phyloP scores from a whole-genome alignment of 2,329 filamentous ascomycete species.

The Cercospora sojina region DNA sequence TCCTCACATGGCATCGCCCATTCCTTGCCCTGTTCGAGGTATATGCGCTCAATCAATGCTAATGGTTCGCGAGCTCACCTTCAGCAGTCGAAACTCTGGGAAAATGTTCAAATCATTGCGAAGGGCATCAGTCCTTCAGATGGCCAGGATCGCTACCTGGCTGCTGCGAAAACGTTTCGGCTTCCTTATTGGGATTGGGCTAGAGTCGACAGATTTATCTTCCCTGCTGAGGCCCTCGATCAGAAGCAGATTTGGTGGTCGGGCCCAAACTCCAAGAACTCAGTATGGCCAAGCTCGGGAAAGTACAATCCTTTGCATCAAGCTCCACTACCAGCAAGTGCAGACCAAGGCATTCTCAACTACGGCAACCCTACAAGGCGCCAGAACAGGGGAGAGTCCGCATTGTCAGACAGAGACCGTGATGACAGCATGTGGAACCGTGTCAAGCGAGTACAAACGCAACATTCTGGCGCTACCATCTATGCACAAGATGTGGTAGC shows the following conservation, averaged over 20 bases:
- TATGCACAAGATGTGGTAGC: not conserved
- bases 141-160: not conserved
- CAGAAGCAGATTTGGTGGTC: not conserved
- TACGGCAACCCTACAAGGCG: not conserved
- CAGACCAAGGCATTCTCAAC: not conserved
- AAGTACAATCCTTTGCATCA: constrained; percentile 6
- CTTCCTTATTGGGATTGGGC: not conserved
- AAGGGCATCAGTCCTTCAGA: not conserved
- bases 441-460: not conserved
- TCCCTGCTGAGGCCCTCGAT: not conserved
- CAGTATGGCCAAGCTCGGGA: not conserved
- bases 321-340: not conserved
- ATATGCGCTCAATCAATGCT: not conserved
- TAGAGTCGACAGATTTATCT: not conserved
- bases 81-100: not conserved
- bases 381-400: not conserved
- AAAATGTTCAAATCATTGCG: not conserved
- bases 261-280: not conserved
- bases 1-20: not conserved
- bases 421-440: not conserved
- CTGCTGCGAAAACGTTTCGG: not conserved
- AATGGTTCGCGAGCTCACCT: not conserved
- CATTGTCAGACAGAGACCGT: not conserved
- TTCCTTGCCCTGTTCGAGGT: not conserved
- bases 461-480: not conserved